Conservation (phyloP, 2,329 filamentous ascomycete genomes). For the Beauveria pseudobassiana region DNA sequence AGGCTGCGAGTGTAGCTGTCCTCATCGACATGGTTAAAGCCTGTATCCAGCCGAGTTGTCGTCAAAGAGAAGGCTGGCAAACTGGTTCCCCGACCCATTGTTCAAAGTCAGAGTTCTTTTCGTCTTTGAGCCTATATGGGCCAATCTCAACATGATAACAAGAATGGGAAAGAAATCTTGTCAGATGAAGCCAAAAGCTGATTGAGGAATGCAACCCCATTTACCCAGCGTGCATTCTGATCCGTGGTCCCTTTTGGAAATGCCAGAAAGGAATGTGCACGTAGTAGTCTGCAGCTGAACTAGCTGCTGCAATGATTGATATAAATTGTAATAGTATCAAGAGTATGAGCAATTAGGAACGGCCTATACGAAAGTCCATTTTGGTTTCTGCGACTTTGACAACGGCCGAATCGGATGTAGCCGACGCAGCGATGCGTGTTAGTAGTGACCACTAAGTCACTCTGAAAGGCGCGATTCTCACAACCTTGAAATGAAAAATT, state of each 20-base stretch:
- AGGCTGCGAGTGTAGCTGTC: conserved; percentile 81
- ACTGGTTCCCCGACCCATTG: no score
- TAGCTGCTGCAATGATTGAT: neutral
- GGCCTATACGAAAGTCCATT: neutral
- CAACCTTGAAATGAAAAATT: no score
- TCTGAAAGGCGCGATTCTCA: neutral
- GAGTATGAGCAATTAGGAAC: neutral
- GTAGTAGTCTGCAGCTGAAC: neutral
- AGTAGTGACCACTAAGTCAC: no score
- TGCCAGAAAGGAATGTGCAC: neutral
- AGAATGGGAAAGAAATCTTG: neutral
- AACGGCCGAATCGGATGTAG: no score
- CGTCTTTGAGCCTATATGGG: no score
- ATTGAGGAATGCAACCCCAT: no score
- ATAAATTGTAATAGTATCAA: neutral
- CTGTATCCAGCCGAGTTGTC: no score
- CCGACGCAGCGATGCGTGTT: no score
- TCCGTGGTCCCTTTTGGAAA: neutral
- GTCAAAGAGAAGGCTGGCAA: no score
- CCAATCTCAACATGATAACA: conserved; percentile 31
- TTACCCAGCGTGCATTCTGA: neutral
- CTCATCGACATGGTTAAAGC: conserved; percentile 69
- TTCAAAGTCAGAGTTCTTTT: no score
- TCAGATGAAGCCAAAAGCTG: neutral
- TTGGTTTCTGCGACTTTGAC: no score